Evolutionary conservation across 140 eudicot genomes (phyloP).

Genomic region (Senecio squalidus): DNA sequence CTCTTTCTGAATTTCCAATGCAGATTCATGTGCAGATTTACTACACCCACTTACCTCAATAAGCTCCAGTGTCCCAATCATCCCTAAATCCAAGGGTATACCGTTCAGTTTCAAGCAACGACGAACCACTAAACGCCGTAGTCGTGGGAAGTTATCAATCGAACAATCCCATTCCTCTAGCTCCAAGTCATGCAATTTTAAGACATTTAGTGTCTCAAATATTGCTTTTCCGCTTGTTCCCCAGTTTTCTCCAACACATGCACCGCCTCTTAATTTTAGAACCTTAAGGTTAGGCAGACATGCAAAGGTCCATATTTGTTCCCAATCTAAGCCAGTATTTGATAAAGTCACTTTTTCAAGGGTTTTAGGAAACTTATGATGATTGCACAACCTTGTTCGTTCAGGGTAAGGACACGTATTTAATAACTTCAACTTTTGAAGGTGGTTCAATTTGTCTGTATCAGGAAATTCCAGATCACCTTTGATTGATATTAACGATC

Average conservation of each 20-base stretch:
- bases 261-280: constrained; percentile 27
- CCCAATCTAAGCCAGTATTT: constrained; percentile 32
- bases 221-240: constrained; percentile 5
- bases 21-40: constrained; percentile 8
- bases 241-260: constrained; percentile 31
- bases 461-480: constrained; percentile 15
- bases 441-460: background rate
- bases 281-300: constrained; percentile 30
- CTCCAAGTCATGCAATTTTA: constrained; percentile 20
- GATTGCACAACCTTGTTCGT: background rate
- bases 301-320: constrained; percentile 18
- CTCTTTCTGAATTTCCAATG: too few relatives aligned
- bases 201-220: constrained; percentile 21
- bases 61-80: constrained; percentile 9
- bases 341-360: constrained; percentile 28
- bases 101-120: constrained; percentile 17
- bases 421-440: constrained; percentile 12
- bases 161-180: constrained; percentile 15
- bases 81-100: constrained; percentile 12
- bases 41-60: constrained; percentile 29
- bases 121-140: too few relatives aligned
- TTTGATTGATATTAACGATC: constrained; percentile 15
- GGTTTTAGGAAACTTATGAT: constrained; percentile 13
- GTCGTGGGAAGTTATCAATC: constrained; percentile 16
- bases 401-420: background rate